Percentiles rank a stretch among this genome's conserved stretches.
phyloP scores from a whole-genome alignment of 225 moss, liverwort and hornwort species.

The Rhytidiadelphus loreus region DNA sequence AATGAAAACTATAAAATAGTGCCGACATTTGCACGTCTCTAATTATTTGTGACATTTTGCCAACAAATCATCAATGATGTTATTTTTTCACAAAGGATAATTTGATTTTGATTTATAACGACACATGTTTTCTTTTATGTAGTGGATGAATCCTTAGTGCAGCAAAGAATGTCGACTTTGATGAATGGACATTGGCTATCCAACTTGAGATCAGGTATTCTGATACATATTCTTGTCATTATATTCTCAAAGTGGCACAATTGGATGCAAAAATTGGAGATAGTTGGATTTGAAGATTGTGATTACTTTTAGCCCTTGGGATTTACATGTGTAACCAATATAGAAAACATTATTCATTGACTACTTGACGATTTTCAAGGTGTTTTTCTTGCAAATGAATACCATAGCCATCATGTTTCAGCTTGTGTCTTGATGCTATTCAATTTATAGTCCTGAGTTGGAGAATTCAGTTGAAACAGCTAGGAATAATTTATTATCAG shows the following conservation, averaged over 20 bases:
- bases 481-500: conserved; percentile 44
- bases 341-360: background rate
- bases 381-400: conserved; percentile 39
- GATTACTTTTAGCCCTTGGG: background rate
- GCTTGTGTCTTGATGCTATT: conserved; percentile 30
- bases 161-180: conserved; percentile 43
- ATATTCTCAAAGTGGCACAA: background rate
- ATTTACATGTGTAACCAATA: background rate
- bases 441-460: conserved; percentile 12
- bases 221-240: background rate
- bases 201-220: conserved; percentile 40
- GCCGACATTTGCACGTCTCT: background rate
- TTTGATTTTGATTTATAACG: background rate
- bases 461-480: conserved; percentile 26
- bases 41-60: background rate
- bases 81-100: background rate
- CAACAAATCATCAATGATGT: background rate
- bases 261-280: background rate
- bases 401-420: conserved; percentile 49
- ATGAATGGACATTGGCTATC: conserved; percentile 55
- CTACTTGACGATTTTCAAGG: background rate
- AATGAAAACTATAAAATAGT: background rate
- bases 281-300: background rate
- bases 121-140: background rate
- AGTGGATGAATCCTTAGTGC: conserved; percentile 55